These are phyloP conservation scores for Cyclocybe aegerita DNA, from an alignment of 768 basidiomycete species.

Conservation along the genomic window DNA sequence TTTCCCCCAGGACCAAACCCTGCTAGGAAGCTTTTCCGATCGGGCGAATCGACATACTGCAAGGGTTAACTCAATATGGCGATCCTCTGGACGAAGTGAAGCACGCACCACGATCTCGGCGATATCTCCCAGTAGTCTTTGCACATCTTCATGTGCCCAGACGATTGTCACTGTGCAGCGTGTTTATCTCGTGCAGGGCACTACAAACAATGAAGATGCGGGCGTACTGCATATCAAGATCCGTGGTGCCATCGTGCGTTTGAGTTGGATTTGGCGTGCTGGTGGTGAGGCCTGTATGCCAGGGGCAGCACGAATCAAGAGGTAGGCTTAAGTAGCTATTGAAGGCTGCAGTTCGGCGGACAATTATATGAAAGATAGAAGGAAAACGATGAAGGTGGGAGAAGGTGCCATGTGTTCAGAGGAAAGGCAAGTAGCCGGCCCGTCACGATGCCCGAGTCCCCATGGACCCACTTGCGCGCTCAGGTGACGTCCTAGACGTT, in stretches of 20 bases:
- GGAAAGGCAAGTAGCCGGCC: no score
- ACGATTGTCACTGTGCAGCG: conserved; percentile 56
- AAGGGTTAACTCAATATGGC: background rate
- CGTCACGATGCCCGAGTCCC: no score
- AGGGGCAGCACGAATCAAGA: no score
- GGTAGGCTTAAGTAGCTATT: no score
- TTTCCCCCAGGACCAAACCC: conserved; percentile 66
- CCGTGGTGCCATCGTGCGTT: conserved; percentile 26
- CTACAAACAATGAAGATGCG: background rate
- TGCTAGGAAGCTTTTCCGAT: conserved; percentile 68
- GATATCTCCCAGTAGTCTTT: conserved; percentile 60
- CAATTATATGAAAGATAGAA: no score
- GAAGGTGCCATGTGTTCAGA: no score
- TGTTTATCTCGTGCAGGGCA: background rate
- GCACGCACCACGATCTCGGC: conserved; percentile 75
- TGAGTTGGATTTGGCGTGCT: no score
- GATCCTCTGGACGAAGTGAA: background rate
- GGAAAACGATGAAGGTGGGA: no score
- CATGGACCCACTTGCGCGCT: no score
- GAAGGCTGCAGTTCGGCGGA: no score
- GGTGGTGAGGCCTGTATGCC: no score
- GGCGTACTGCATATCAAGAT: conserved; percentile 39
- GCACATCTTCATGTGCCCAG: conserved; percentile 79
- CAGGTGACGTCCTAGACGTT: no score
- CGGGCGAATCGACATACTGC: conserved; percentile 52